Base-by-base conservation (phyloP, 306 rosid genomes). In the Trifolium fragiferum region DNA sequence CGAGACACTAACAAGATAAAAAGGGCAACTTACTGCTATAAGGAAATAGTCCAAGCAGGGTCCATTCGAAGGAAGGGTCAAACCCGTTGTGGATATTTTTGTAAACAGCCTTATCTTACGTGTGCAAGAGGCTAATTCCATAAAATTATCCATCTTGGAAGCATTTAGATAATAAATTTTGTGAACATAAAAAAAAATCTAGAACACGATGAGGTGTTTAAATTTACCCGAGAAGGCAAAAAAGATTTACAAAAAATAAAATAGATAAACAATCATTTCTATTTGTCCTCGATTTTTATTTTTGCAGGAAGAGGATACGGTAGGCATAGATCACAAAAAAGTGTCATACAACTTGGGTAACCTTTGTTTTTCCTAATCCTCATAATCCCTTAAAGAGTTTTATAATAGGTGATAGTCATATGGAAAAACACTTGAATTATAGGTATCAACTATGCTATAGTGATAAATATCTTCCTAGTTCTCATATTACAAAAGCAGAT, bases 211-310 rank as follows among this genome's bases (percentile, higher is more conserved):
- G 32, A 55, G 74, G 68, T 32, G 4, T 3, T 8, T 19, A 53
- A 19, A 55, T 55, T 66, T 55, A 30, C 19, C 37, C 47, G 19
- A 58, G 40, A 27, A 57, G 13, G 32, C 44, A 44, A 44, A 32
- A 55, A 44, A 43, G 25, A 8, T 57, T 13, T 54, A 21, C 20
- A 32, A 7, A 20, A 18, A 21, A 21, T 27, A 58, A 15, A 15
- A 51, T 68, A 20, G 68, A 68, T 50, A 66, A 44, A 59, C 35
- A 66, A n/a, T 13, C 27, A 46, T 44, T 66, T 79, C 16, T 44
- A 37, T 33, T 8, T 21, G 41, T 33, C 43, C 54, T 35, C 50
- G n/a, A 10, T 43, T 44, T 68, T 27, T 35, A 33, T 49, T 62
- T 38, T 49, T 23, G 40, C 27, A 44, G 38, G 50, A 59, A 27